These are phyloP conservation scores for Byssochlamys sp. DNA, from an alignment of 2,329 filamentous ascomycete species.

Conservation along the genomic window DNA sequence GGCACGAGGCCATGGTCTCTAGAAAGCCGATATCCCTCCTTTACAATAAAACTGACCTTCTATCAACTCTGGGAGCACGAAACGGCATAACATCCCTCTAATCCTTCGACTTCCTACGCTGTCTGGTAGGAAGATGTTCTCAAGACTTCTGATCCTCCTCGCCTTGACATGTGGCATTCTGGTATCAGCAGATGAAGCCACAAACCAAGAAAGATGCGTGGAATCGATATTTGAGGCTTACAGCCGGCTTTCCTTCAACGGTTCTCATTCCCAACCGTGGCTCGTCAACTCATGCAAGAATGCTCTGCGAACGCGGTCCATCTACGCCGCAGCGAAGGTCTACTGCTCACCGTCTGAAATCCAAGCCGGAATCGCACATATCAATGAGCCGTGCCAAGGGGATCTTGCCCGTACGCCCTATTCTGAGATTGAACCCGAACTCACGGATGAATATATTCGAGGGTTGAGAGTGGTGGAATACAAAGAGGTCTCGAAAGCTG, in stretches of 20 bases:
- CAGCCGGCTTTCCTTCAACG: constrained; percentile 22
- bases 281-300: constrained; percentile 25
- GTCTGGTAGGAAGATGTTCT: background rate
- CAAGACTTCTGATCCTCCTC: background rate
- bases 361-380: constrained; percentile 15
- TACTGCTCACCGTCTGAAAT: constrained; percentile 19
- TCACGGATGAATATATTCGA: constrained; percentile 25
- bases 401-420: constrained; percentile 17
- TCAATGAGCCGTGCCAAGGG: constrained; percentile 18
- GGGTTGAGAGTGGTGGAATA: constrained; percentile 25
- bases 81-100: background rate
- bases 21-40: background rate
- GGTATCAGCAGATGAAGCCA: background rate
- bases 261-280: constrained; percentile 8
- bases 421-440: constrained; percentile 9
- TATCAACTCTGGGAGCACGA: background rate
- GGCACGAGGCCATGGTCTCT: background rate
- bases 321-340: constrained; percentile 25
- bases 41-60: background rate
- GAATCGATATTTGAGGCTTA: constrained; percentile 23
- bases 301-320: constrained; percentile 21
- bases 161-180: background rate
- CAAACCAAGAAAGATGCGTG: constrained; percentile 20
- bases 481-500: constrained; percentile 14
- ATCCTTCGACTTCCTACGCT: background rate